Conservation (phyloP, 345 rosid species). For the Citrus cavaleriei region DNA sequence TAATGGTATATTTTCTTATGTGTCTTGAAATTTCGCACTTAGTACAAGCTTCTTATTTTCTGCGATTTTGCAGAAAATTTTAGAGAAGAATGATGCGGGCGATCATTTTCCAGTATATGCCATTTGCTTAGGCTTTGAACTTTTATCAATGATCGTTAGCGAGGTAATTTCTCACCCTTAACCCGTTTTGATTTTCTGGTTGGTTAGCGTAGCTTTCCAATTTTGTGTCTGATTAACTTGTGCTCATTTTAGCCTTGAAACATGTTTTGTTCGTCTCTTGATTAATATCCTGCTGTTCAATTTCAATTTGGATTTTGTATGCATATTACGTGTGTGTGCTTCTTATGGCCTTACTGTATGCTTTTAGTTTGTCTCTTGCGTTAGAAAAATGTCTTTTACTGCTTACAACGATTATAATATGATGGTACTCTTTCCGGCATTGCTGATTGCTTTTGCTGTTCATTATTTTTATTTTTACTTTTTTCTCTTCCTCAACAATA, state of each 20-base stretch:
- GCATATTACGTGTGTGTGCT: too few species aligned
- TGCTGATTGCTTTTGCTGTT: too few species aligned
- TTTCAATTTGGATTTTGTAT: neutral
- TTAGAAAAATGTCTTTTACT: neutral
- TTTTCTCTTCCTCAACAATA: constrained; percentile 31
- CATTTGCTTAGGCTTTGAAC: constrained; percentile 80
- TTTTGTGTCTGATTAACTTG: neutral
- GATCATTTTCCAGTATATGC: constrained; percentile 77
- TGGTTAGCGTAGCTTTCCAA: neutral
- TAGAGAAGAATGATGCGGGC: constrained; percentile 73
- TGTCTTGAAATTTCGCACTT: neutral
- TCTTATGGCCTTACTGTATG: neutral
- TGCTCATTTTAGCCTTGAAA: neutral
- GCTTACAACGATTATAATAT: neutral
- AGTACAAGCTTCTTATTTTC: neutral
- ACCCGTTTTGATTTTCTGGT: neutral
- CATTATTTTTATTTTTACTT: neutral
- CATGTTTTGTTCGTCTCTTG: neutral
- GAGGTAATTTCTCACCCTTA: constrained; percentile 37
- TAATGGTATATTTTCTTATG: too few species aligned
- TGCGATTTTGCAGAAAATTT: constrained; percentile 46
- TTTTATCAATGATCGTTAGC: constrained; percentile 76
- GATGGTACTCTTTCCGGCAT: neutral
- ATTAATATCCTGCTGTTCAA: neutral
- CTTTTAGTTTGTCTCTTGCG: neutral